Percentiles rank a stretch among this genome's conserved stretches.
Evolutionary conservation across 768 basidiomycete species (phyloP).

Genomic region (Mycena haematopus): DNA sequence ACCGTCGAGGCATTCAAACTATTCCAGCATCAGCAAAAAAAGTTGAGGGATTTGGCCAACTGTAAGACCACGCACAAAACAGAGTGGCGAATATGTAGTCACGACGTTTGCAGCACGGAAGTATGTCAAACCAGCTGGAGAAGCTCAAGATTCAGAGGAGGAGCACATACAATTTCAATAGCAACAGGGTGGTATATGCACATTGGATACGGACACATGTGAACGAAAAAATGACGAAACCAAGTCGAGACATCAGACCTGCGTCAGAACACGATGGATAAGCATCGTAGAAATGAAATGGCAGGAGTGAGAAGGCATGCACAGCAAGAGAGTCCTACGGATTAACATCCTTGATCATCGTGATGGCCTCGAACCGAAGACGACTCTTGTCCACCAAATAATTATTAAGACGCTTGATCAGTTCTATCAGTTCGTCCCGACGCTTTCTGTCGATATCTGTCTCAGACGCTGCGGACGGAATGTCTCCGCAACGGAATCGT

Average conservation of each 20-base stretch:
- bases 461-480: conserved; percentile 6
- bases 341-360: conserved; percentile 11
- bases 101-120: conserved; percentile 2
- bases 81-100: too few relatives aligned
- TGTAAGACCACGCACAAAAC: too few relatives aligned
- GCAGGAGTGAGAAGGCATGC: background rate
- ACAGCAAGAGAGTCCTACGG: conserved; percentile 1
- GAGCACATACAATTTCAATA: conserved; percentile 4
- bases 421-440: conserved; percentile 9
- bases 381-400: conserved; percentile 13
- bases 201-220: background rate
- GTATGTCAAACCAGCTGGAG: conserved; percentile 1
- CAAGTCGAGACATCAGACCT: conserved; percentile 2
- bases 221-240: conserved; percentile 2
- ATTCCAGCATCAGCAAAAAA: too few relatives aligned
- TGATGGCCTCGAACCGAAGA: conserved; percentile 13
- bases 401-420: conserved; percentile 3
- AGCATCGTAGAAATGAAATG: conserved; percentile 11
- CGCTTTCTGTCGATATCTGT: conserved; percentile 12
- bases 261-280: conserved; percentile 3
- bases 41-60: too few relatives aligned
- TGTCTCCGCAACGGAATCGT: background rate
- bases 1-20: too few relatives aligned
- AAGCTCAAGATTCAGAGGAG: conserved; percentile 2
- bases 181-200: background rate